Percentiles rank a stretch among this genome's conserved stretches.
Conservation (phyloP, 805 yeast species). For the Candida ovalis region DNA sequence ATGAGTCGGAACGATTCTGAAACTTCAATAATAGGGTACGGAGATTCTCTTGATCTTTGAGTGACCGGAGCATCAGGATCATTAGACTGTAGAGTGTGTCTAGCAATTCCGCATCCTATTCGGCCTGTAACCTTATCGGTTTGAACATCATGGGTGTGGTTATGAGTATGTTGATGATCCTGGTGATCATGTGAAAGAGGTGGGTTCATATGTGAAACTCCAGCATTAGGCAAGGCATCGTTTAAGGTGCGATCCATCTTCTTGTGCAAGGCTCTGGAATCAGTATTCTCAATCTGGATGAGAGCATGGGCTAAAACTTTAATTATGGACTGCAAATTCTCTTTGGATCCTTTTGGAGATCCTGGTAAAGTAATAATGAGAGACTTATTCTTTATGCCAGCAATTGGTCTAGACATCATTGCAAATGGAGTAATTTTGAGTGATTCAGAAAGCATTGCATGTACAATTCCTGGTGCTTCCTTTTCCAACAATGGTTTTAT, state of each 20-base stretch:
- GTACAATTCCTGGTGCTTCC: conserved; percentile 48
- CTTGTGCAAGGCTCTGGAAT: conserved; percentile 39
- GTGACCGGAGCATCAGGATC: conserved; percentile 36
- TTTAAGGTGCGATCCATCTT: conserved; percentile 25
- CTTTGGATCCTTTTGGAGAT: conserved; percentile 45
- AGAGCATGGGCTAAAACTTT: conserved; percentile 42
- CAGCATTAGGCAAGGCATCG: conserved; percentile 21
- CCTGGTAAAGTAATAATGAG: conserved; percentile 49
- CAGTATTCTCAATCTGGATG: conserved; percentile 31
- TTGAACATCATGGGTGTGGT: conserved; percentile 17
- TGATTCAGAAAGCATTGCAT: conserved; percentile 42
- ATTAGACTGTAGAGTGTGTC: conserved; percentile 36
- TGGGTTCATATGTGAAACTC: neutral
- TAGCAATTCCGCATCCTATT: conserved; percentile 30
- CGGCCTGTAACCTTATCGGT: conserved; percentile 8
- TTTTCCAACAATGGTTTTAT: conserved; percentile 37
- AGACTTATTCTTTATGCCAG: conserved; percentile 38
- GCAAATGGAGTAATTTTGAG: conserved; percentile 45
- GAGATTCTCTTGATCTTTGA: conserved; percentile 42
- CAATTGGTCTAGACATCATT: conserved; percentile 46
- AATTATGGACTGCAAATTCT: conserved; percentile 38
- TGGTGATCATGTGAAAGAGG: conserved; percentile 13
- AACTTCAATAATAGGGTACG: conserved; percentile 44
- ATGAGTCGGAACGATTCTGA: conserved; percentile 37
- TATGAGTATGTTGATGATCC: conserved; percentile 12